Evolutionary conservation across 2,329 filamentous ascomycete genomes (phyloP), one percentile per base, ranked within the genome.

Genomic region (Cercospora sp.): DNA sequence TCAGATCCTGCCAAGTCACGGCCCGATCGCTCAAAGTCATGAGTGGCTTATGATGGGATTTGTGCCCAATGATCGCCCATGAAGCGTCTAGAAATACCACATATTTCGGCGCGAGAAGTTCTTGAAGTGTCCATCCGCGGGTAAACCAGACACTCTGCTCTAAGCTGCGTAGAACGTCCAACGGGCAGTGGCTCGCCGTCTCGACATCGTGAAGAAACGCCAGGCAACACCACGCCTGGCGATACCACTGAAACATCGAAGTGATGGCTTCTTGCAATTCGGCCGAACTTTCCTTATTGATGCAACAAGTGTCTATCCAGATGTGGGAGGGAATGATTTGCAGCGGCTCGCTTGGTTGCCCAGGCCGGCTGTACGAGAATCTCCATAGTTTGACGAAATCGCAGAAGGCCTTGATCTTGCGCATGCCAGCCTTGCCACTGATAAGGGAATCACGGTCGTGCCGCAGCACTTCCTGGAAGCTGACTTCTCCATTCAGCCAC

Each of bases 91-190:
- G 67, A 21, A 72, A 74, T 1, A 71, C 51, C 2, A 71, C 58
- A 9, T 6, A 30, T 8, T 59, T 51, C 1, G 73, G 72, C 1
- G 73, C 73, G 2, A 75, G 61, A 12, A 75, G 64, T 34, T 74
- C 74, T 59, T 74, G 72, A n/a, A 75, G 55, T n/a, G 73, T 74
- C 72, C 72, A 75, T 9, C 71, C 72, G 21, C 71, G 40, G 1
- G 43, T 68, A 37, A 73, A 74, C 73, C 72, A 75, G 5, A 61
- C 45, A n/a, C 70, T 69, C n/a, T 58, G 34, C 43, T 53, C 10
- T 21, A 69, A 65, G 32, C n/a, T n/a, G 32, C 32, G 37, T 51
- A 66, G 18, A 6, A 62, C 45, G 0, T 13, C 40, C 26, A 40
- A 13, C 3, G 63, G 66, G 45, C 18, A 1, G 9, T 16, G 18